A percentile compares a stretch with the other conserved stretches of the same genome.
These are phyloP conservation scores for Sporothrix schenckii DNA, from an alignment of 2,329 filamentous ascomycete genomes.

Conservation along the genomic window DNA sequence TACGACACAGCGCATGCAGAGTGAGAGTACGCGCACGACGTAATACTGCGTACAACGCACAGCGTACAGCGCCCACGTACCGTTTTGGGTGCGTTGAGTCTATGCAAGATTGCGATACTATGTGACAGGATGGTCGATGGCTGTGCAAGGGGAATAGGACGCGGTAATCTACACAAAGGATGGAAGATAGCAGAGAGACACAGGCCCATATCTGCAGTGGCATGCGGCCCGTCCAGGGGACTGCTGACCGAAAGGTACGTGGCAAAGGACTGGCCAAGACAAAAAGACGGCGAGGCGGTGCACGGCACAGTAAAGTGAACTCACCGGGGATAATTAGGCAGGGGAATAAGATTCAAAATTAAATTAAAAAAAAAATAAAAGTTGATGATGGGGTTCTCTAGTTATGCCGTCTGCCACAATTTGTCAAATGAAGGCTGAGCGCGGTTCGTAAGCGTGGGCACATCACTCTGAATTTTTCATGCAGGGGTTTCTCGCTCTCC, in stretches of 20 bases:
- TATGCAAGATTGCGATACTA: not conserved
- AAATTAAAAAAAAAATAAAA: too few relatives aligned
- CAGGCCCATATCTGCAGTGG: not conserved
- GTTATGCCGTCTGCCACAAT: not conserved
- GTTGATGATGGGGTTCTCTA: too few relatives aligned
- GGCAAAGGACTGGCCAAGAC: conserved; percentile 11
- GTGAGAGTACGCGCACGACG: too few relatives aligned
- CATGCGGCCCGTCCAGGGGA: not conserved
- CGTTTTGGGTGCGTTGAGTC: not conserved
- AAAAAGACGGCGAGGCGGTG: not conserved
- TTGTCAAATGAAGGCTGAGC: not conserved
- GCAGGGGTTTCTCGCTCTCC: not conserved
- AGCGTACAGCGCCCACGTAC: too few relatives aligned
- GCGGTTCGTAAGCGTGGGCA: not conserved
- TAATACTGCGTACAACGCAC: not conserved
- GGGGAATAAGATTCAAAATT: too few relatives aligned
- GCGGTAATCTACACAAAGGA: not conserved
- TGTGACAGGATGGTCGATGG: not conserved
- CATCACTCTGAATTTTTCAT: not conserved
- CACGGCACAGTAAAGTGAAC: not conserved
- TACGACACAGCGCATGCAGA: not conserved
- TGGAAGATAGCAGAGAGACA: not conserved
- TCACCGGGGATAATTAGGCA: not conserved
- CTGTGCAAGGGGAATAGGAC: not conserved
- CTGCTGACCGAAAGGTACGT: conserved; percentile 5